Conservation (phyloP, 768 basidiomycete genomes). For the Aureoboletus auriporus region DNA sequence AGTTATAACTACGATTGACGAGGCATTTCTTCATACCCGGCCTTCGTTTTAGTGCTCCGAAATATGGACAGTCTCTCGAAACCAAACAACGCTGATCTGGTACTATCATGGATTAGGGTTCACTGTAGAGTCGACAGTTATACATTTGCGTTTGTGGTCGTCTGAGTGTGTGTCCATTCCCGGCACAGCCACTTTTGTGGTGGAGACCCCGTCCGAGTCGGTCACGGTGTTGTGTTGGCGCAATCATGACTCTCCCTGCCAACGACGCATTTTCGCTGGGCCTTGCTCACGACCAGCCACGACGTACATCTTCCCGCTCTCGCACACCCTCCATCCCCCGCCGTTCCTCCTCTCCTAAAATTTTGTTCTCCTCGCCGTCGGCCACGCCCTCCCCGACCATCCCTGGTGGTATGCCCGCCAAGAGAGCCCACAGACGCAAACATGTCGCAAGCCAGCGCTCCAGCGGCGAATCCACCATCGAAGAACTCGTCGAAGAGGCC, state of each 20-base stretch:
- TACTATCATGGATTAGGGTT: conserved; percentile 19
- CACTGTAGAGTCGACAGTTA: conserved; percentile 32
- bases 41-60: conserved; percentile 85
- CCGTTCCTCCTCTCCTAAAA: conserved; percentile 48
- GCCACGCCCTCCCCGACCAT: conserved; percentile 19
- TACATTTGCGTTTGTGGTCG: not conserved
- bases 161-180: not conserved
- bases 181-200: conserved; percentile 15
- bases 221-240: not conserved
- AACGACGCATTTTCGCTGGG: conserved; percentile 35
- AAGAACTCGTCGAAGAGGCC: conserved; percentile 23
- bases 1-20: conserved; percentile 85
- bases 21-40: conserved; percentile 52
- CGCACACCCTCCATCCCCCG: conserved; percentile 25
- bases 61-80: conserved; percentile 55
- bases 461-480: conserved; percentile 17
- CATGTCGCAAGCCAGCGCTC: conserved; percentile 24
- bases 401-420: conserved; percentile 35
- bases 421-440: conserved; percentile 25
- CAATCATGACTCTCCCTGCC: conserved; percentile 29
- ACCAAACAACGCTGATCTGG: conserved; percentile 51
- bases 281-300: conserved; percentile 32
- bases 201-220: too few relatives aligned
- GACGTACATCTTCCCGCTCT: conserved; percentile 23
- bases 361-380: conserved; percentile 34